Conservation (phyloP, 1,139 yeast genomes). For the Geotrichum restrictum region DNA sequence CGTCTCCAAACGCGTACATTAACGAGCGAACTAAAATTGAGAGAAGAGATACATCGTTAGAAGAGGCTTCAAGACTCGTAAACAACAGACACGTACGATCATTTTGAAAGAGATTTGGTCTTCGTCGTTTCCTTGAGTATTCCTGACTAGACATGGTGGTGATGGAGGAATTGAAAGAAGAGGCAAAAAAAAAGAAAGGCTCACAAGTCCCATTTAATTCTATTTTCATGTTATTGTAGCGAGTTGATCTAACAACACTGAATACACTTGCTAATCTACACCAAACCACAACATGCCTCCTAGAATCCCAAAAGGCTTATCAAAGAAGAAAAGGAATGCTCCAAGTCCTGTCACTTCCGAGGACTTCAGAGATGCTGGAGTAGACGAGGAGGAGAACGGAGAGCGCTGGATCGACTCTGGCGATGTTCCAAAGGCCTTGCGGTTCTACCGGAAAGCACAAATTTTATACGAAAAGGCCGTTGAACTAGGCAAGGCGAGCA, state of each 20-base stretch:
- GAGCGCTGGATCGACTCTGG: constrained; percentile 35
- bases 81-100: constrained; percentile 33
- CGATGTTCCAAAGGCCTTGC: constrained; percentile 33
- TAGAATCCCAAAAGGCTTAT: constrained; percentile 8
- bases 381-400: constrained; percentile 33
- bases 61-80: background rate
- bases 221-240: no score
- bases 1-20: constrained; percentile 84
- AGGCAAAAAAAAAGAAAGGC: no score
- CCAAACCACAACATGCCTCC: constrained; percentile 5
- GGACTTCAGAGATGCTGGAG: constrained; percentile 32
- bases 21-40: constrained; percentile 55
- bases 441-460: constrained; percentile 33
- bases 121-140: constrained; percentile 23
- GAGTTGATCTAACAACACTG: no score
- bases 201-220: no score
- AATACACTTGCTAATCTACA: background rate
- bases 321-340: constrained; percentile 15
- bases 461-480: constrained; percentile 25
- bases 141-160: constrained; percentile 23
- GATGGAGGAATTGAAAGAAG: background rate
- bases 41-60: no score
- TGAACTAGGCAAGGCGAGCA: constrained; percentile 16
- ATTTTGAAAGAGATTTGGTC: constrained; percentile 40
- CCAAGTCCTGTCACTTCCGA: constrained; percentile 25